Evolutionary conservation across 306 rosid species (phyloP).

Genomic region (Trichosanthes truncata): DNA sequence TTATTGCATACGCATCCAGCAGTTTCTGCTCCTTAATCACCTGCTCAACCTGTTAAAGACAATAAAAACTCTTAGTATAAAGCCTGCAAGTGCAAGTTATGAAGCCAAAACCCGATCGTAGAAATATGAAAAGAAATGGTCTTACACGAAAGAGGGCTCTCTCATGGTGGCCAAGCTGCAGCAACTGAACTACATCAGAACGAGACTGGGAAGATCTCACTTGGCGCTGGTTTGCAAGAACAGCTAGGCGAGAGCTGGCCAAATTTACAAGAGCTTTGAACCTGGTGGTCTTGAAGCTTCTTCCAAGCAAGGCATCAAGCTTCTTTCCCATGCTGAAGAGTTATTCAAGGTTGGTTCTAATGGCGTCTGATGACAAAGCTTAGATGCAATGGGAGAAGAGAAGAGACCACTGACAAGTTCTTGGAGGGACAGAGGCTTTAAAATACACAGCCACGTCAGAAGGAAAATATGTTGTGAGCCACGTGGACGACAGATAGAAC

Average conservation of each 20-base stretch:
- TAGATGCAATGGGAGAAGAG: not conserved
- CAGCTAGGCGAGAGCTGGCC: conserved; percentile 63
- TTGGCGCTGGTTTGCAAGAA: conserved; percentile 60
- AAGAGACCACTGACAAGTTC: not conserved
- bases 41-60: conserved; percentile 51
- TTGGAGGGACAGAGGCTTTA: not conserved
- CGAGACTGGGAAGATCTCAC: conserved; percentile 40
- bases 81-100: not conserved
- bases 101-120: not conserved
- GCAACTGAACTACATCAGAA: conserved; percentile 67
- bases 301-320: conserved; percentile 56
- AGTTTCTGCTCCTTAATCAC: conserved; percentile 78
- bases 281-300: conserved; percentile 48
- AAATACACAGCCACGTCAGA: not conserved
- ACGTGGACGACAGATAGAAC: not conserved
- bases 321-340: conserved; percentile 49
- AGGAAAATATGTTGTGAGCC: not conserved
- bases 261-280: conserved; percentile 41
- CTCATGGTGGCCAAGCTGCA: conserved; percentile 57
- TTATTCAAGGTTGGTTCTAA: no score
- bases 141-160: conserved; percentile 76
- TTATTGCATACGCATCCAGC: conserved; percentile 54
- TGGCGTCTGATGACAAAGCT: not conserved
- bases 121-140: not conserved
- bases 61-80: not conserved